Evolutionary conservation across 257 asterid species (phyloP), one percentile per base, ranked within the genome.

Genomic region (Phtheirospermum japonicum): DNA sequence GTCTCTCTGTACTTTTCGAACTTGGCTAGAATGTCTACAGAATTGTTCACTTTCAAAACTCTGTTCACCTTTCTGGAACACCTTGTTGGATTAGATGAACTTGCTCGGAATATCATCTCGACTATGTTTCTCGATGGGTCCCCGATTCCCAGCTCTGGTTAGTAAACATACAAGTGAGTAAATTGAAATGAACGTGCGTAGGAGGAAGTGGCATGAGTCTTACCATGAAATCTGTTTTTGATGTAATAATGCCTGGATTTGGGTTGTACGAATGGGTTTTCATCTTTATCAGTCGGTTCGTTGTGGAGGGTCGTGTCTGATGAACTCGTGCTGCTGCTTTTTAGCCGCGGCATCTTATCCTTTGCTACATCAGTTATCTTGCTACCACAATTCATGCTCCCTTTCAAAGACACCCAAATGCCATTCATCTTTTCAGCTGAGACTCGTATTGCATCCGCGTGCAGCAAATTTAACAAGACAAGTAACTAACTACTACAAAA

Each of bases 1-100:
- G 28, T n/a, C 26, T 58, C 74, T 70, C 76, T 65, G 64, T 69
- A 56, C 51, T 56, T 61, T 30, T 76, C 76, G n/a, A 76, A 76
- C 62, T 64, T 66, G 19, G 69, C 65, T 14, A 61, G 10, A 0
- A 30, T 71, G 6, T 73, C 76, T 0, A 11, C 2, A 8, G 78
- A 54, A 17, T 72, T 69, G 6, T 61, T 73, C 62, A 76, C 78
- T 23, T 68, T 72, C 2, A 76, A 10, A 31, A 73, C 78, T 61
- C 58, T 57, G 57, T 57, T 16, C 33, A 62, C 69, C 50, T 56
- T 72, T 54, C 59, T 51, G 5, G 36, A 26, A 40, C 58, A 40
- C 67, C 55, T 70, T 39, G 36, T 16, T 5, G 69, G 63, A 31
- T 58, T 71, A 10, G 65, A 16, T 50, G 63, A 53, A 9, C 73